Conservation (phyloP, 768 basidiomycete genomes). For the Mrakia blollopis region DNA sequence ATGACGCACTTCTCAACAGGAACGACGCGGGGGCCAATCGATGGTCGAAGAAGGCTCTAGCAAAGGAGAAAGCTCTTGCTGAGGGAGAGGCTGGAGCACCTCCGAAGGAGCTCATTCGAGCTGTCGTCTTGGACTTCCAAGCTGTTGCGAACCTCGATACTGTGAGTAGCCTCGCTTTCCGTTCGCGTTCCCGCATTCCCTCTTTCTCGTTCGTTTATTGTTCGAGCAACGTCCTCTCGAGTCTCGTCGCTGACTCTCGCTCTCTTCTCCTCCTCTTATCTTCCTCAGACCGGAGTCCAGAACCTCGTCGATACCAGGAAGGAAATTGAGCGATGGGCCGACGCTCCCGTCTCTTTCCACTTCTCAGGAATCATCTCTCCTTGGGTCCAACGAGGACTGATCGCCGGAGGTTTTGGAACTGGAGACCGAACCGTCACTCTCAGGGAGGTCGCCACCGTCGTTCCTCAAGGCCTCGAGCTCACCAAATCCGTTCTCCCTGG, state of each 20-base stretch:
- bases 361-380: conserved; percentile 54
- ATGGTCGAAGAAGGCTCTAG: conserved; percentile 46
- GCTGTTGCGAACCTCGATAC: conserved; percentile 81
- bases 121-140: conserved; percentile 88
- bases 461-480: conserved; percentile 50
- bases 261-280: not conserved
- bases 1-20: no score
- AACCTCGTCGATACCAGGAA: conserved; percentile 80
- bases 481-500: conserved; percentile 39
- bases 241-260: not conserved
- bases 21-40: conserved; percentile 70
- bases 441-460: conserved; percentile 70
- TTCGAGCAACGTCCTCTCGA: no score
- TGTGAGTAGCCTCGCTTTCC: not conserved
- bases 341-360: conserved; percentile 74
- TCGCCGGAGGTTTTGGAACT: conserved; percentile 85
- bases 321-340: conserved; percentile 82
- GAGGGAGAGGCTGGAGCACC: conserved; percentile 42
- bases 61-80: conserved; percentile 44
- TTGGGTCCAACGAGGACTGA: conserved; percentile 33
- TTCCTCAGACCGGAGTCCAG: conserved; percentile 67
- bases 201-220: no score
- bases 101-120: conserved; percentile 63
- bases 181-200: no score
- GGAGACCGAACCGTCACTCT: conserved; percentile 51